phyloP scores from a whole-genome alignment of 352 stramenopile species.

The Globisporangium recalcitrans region DNA sequence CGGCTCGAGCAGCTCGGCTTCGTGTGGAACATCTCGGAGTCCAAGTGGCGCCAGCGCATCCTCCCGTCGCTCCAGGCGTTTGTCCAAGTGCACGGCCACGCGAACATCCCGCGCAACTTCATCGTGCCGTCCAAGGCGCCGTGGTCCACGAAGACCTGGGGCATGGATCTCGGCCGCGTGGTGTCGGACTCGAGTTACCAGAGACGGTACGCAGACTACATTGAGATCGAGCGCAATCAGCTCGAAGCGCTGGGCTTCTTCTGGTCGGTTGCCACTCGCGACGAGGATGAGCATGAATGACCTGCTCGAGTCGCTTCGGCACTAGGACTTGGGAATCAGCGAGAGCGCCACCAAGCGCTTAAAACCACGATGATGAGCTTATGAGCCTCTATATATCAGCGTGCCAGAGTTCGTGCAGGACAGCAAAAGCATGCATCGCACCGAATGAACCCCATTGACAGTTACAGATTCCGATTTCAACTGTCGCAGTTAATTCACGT shows the following conservation, averaged over 20 bases:
- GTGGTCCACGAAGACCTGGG: conserved; percentile 35
- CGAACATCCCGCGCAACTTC: conserved; percentile 36
- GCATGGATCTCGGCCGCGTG: conserved; percentile 34
- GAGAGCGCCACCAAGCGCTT: not conserved
- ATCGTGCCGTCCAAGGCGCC: conserved; percentile 32
- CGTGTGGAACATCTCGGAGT: conserved; percentile 40
- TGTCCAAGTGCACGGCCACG: conserved; percentile 27
- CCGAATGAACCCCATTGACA: not conserved
- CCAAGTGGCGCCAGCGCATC: conserved; percentile 41
- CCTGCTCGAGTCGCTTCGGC: not conserved
- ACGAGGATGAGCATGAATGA: conserved; percentile 15
- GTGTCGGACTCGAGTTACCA: conserved; percentile 20
- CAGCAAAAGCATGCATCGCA: not conserved
- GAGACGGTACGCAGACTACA: conserved; percentile 37
- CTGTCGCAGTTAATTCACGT: not conserved
- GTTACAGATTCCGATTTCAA: not conserved
- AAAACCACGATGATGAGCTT: not conserved
- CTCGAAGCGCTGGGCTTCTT: conserved; percentile 47
- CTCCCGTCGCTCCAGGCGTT: conserved; percentile 46
- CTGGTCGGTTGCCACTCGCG: conserved; percentile 20
- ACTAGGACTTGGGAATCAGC: not conserved
- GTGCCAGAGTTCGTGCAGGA: not conserved
- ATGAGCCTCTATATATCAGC: not conserved
- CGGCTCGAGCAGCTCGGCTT: conserved; percentile 49
- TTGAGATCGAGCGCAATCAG: conserved; percentile 42